Conservation (phyloP, 208 protist species). For the Hexamita inflata region DNA sequence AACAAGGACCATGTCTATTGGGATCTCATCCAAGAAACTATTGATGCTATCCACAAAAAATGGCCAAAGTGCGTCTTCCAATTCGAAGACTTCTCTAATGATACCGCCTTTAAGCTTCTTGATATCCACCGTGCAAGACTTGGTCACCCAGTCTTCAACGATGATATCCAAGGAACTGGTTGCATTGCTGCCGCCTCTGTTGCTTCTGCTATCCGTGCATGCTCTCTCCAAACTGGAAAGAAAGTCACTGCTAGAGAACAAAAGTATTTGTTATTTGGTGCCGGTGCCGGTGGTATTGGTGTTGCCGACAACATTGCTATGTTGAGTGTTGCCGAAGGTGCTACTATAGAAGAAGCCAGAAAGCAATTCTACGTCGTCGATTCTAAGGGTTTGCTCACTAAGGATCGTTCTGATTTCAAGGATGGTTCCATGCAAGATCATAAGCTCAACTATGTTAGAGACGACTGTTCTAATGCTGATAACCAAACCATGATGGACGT, state of each 20-base stretch:
- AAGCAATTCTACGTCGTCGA: slow-evolving; percentile 40
- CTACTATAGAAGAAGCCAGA: slow-evolving; percentile 31
- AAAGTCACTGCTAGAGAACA: slow-evolving; percentile 24
- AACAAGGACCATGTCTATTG: slow-evolving; percentile 18
- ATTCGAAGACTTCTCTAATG: slow-evolving; percentile 59
- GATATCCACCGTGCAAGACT: slow-evolving; percentile 34
- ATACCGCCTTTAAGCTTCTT: slow-evolving; percentile 47
- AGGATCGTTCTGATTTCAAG: background rate
- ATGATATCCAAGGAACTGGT: slow-evolving; percentile 53
- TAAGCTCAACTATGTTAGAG: slow-evolving; percentile 25
- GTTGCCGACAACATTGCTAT: slow-evolving; percentile 36
- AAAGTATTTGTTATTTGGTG: slow-evolving; percentile 36
- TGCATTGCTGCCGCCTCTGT: slow-evolving; percentile 33
- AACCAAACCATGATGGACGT: slow-evolving; percentile 26
- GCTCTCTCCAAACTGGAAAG: background rate
- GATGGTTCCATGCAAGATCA: slow-evolving; percentile 6
- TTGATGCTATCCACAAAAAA: slow-evolving; percentile 33
- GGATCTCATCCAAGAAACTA: slow-evolving; percentile 46
- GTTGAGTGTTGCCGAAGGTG: slow-evolving; percentile 11
- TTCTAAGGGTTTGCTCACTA: slow-evolving; percentile 35
- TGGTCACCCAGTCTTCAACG: slow-evolving; percentile 51
- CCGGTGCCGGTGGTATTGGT: slow-evolving; percentile 41
- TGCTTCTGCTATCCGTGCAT: background rate
- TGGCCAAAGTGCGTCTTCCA: slow-evolving; percentile 49
- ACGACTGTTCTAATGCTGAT: background rate